phyloP scores from a whole-genome alignment of 495 filamentous ascomycete genomes.

The Cladorrhinum samala region DNA sequence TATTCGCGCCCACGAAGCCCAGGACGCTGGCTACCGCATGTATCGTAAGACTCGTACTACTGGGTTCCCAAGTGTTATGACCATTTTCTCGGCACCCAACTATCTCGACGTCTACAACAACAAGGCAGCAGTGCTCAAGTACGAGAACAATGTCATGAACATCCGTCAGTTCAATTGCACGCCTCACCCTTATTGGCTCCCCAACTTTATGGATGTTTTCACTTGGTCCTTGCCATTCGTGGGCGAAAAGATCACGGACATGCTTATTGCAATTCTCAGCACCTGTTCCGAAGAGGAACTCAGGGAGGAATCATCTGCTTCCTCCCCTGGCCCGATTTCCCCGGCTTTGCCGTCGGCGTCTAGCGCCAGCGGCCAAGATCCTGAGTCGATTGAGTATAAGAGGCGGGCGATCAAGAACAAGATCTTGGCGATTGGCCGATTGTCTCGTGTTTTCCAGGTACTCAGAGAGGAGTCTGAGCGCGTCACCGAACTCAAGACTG shows the following conservation, averaged over 20 bases:
- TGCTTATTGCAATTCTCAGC: slow-evolving; percentile 97
- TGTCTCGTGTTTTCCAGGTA: slow-evolving; percentile 98
- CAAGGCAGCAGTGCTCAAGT: slow-evolving; percentile 97
- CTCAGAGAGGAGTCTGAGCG: slow-evolving; percentile 94
- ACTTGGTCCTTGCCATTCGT: slow-evolving; percentile 99
- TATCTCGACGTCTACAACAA: slow-evolving; percentile 99
- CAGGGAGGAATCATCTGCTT: slow-evolving; percentile 59
- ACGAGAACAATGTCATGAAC: slow-evolving; percentile 99
- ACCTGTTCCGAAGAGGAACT: slow-evolving; percentile 97
- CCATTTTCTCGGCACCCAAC: slow-evolving; percentile 97
- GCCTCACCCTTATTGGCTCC: slow-evolving; percentile 97
- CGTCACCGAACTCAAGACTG: slow-evolving; percentile 96
- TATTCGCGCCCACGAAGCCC: slow-evolving; percentile 97
- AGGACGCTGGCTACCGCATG: slow-evolving; percentile 98
- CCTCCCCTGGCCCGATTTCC: slow-evolving; percentile 60
- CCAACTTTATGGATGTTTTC: slow-evolving; percentile 99
- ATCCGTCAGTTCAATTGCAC: slow-evolving; percentile 99
- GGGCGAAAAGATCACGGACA: slow-evolving; percentile 98
- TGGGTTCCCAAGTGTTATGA: slow-evolving; percentile 99
- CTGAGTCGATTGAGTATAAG: slow-evolving; percentile 85
- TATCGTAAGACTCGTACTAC: slow-evolving; percentile 97
- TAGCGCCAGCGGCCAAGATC: slow-evolving; percentile 48
- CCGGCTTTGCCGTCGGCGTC: slow-evolving; percentile 49
- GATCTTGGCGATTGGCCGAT: slow-evolving; percentile 91
- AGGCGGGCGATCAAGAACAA: slow-evolving; percentile 98